Evolutionary conservation across 305 asterid species (phyloP).

Genomic region (Lippia alba): DNA sequence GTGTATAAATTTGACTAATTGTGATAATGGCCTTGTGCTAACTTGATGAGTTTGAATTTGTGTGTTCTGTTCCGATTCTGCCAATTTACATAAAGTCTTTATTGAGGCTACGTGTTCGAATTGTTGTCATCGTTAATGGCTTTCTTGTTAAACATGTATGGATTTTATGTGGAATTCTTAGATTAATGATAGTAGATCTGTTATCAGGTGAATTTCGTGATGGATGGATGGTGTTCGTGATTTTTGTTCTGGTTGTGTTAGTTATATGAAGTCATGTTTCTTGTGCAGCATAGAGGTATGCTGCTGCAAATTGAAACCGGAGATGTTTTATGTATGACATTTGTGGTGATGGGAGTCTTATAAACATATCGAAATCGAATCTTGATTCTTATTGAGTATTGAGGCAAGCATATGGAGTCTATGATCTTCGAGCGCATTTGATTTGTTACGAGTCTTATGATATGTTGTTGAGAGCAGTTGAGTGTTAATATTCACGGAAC

Average conservation of each 20-base stretch:
- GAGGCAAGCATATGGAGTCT: too few relatives aligned
- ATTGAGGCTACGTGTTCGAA: not conserved
- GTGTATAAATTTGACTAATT: slow-evolving; percentile 36
- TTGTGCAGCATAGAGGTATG: not conserved
- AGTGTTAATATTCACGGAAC: not conserved
- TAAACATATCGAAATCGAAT: too few relatives aligned
- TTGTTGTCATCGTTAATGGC: not conserved
- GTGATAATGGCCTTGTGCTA: slow-evolving; percentile 23
- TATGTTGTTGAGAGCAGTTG: not conserved
- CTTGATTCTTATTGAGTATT: too few relatives aligned
- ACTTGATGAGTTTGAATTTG: not conserved
- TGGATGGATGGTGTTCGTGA: not conserved
- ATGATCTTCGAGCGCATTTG: too few relatives aligned
- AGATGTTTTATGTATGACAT: too few relatives aligned
- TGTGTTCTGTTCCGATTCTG: slow-evolving; percentile 9
- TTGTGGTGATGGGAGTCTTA: not conserved
- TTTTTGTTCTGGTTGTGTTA: too few relatives aligned
- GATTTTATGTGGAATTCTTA: slow-evolving; percentile 9
- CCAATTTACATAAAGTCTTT: not conserved
- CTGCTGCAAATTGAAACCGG: not conserved
- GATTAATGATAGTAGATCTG: too few relatives aligned
- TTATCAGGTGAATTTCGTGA: not conserved
- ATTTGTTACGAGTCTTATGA: not conserved
- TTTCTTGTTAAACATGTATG: not conserved
- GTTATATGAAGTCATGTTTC: not conserved